These are phyloP conservation scores for Adenanthera pavonina DNA, from an alignment of 306 rosid species.

Conservation along the genomic window DNA sequence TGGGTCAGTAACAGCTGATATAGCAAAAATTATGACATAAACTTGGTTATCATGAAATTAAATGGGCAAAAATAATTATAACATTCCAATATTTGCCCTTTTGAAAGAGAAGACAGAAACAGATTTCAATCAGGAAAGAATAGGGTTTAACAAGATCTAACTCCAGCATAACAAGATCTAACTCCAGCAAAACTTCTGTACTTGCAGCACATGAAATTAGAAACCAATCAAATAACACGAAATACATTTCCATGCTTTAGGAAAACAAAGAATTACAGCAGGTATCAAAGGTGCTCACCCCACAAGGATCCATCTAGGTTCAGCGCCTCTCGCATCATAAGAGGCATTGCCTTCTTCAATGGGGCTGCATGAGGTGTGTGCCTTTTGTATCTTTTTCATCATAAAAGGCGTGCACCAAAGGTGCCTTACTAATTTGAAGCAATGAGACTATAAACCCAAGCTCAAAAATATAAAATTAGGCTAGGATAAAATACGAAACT, in stretches of 20 bases:
- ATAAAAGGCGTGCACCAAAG: background rate
- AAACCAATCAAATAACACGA: background rate
- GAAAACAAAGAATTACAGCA: constrained; percentile 2
- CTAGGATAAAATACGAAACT: background rate
- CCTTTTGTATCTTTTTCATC: background rate
- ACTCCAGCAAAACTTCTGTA: background rate
- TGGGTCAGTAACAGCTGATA: constrained; percentile 28
- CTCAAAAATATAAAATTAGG: background rate
- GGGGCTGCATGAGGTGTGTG: background rate
- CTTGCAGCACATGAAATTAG: background rate
- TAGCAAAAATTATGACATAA: constrained; percentile 20
- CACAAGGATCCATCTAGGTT: no score
- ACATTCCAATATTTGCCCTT: background rate
- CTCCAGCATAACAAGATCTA: background rate
- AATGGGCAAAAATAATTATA: constrained; percentile 6
- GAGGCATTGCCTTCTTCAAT: background rate
- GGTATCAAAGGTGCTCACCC: background rate
- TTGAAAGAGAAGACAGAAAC: background rate
- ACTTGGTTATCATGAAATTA: background rate
- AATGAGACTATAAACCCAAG: background rate
- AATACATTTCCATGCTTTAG: background rate
- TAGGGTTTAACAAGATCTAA: background rate
- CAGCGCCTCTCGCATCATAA: background rate
- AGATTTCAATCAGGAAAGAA: constrained; percentile 31
- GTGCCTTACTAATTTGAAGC: background rate